Conservation (phyloP, 2,329 filamentous ascomycete genomes). For the Trichophyton verrucosum region DNA sequence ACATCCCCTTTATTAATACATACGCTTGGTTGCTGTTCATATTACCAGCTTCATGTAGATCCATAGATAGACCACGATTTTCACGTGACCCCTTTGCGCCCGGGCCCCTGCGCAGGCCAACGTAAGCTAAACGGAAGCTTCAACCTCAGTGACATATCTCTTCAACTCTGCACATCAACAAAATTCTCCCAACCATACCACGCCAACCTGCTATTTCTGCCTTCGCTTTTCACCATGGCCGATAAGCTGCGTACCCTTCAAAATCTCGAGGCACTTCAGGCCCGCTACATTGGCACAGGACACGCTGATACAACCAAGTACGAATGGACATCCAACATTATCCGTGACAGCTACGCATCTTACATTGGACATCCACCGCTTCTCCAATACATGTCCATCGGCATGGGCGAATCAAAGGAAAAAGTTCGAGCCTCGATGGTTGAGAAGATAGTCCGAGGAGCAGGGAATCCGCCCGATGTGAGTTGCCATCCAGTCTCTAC, state of each 20-base stretch:
- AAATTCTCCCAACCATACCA: no score
- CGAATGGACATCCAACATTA: slow-evolving; percentile 94
- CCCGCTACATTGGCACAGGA: slow-evolving; percentile 89
- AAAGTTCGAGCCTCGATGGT: slow-evolving; percentile 70
- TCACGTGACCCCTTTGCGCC: no score
- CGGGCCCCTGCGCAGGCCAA: no score
- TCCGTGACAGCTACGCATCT: slow-evolving; percentile 80
- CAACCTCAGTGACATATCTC: background rate
- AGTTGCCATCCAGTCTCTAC: slow-evolving; percentile 5
- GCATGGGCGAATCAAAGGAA: slow-evolving; percentile 71
- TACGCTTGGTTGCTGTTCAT: background rate
- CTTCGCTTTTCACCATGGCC: slow-evolving; percentile 44
- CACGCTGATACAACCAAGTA: slow-evolving; percentile 94
- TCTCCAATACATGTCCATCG: slow-evolving; percentile 77
- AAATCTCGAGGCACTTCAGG: slow-evolving; percentile 91
- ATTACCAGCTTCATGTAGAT: no score
- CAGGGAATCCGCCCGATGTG: slow-evolving; percentile 53
- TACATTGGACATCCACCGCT: slow-evolving; percentile 83
- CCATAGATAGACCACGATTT: no score
- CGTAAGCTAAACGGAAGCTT: background rate
- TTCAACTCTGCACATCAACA: background rate
- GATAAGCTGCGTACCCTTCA: slow-evolving; percentile 97
- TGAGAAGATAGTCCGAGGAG: slow-evolving; percentile 57
- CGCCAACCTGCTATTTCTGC: no score
- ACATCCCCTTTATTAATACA: background rate